Percentiles rank a stretch among this genome's conserved stretches.
Evolutionary conservation across 2,329 filamentous ascomycete genomes (phyloP).

Genomic region (Ophiobolus disseminans): DNA sequence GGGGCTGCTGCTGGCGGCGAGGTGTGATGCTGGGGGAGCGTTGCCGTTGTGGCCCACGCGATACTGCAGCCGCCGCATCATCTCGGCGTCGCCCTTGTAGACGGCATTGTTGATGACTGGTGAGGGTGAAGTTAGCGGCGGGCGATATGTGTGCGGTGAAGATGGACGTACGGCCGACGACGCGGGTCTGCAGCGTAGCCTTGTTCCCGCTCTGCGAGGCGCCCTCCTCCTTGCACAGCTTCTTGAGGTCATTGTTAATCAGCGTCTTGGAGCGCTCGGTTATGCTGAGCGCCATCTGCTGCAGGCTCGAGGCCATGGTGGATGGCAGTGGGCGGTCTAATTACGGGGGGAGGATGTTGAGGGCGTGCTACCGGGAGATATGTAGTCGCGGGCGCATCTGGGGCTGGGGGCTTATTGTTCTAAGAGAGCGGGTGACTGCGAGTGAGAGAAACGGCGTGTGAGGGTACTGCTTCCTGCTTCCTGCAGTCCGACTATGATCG

Average conservation of each 20-base stretch:
- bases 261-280: slow-evolving; percentile 60
- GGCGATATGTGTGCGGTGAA: slow-evolving; percentile 8
- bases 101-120: slow-evolving; percentile 51
- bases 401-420: slow-evolving; percentile 4
- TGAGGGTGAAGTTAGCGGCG: slow-evolving; percentile 28
- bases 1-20: slow-evolving; percentile 24
- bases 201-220: slow-evolving; percentile 80
- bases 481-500: slow-evolving; percentile 23
- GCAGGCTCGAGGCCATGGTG: slow-evolving; percentile 48
- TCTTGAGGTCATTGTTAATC: slow-evolving; percentile 73
- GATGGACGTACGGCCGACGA: slow-evolving; percentile 73
- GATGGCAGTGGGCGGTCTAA: slow-evolving; percentile 7
- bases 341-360: slow-evolving; percentile 6
- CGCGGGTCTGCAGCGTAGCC: slow-evolving; percentile 77
- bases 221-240: slow-evolving; percentile 76
- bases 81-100: slow-evolving; percentile 40
- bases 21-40: slow-evolving; percentile 41
- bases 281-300: slow-evolving; percentile 49
- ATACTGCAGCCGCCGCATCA: slow-evolving; percentile 49
- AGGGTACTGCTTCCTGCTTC: slow-evolving; percentile 2
- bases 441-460: slow-evolving; percentile 12
- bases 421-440: slow-evolving; percentile 14
- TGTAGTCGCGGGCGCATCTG: slow-evolving; percentile 10
- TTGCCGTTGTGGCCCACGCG: slow-evolving; percentile 52
- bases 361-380: slow-evolving; percentile 20